Conservation (phyloP, 192 early-diverging fungal genomes). For the Phlyctochytrium bullatum region DNA sequence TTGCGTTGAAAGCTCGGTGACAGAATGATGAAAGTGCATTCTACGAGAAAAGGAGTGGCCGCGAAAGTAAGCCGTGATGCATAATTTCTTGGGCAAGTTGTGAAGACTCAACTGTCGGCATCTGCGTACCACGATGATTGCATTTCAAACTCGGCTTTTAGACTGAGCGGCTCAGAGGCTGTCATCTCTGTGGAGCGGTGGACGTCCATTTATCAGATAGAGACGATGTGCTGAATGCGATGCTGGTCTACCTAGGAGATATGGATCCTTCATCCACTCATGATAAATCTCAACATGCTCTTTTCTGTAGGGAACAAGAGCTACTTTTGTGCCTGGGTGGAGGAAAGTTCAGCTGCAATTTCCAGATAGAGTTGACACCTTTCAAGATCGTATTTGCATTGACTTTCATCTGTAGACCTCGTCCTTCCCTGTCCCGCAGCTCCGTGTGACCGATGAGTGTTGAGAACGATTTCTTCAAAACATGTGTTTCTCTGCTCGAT, state of each 20-base stretch:
- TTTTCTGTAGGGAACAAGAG: constrained; percentile 81
- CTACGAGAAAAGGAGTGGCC: constrained; percentile 12
- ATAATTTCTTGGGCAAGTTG: too few relatives aligned
- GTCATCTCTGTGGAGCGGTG: constrained; percentile 70
- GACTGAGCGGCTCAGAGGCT: constrained; percentile 86
- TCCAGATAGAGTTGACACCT: background rate
- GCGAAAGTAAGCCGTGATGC: background rate
- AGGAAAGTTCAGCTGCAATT: constrained; percentile 17
- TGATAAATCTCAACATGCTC: constrained; percentile 90
- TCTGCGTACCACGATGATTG: constrained; percentile 86
- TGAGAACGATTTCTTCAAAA: too few relatives aligned
- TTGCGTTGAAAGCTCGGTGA: too few relatives aligned
- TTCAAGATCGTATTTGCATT: background rate
- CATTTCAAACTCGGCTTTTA: constrained; percentile 96
- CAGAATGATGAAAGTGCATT: constrained; percentile 44
- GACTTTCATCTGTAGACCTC: too few relatives aligned
- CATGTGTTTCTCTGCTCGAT: too few relatives aligned
- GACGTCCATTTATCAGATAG: background rate
- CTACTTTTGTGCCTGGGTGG: constrained; percentile 43
- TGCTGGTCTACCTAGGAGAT: constrained; percentile 63
- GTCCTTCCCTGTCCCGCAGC: too few relatives aligned
- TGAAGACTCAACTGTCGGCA: constrained; percentile 68
- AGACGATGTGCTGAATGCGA: background rate
- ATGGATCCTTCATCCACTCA: constrained; percentile 92
- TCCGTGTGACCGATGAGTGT: too few relatives aligned